Percentiles rank a stretch among this genome's conserved stretches.
These are phyloP conservation scores for Dovyalis caffra DNA, from an alignment of 345 rosid genomes.

Conservation along the genomic window DNA sequence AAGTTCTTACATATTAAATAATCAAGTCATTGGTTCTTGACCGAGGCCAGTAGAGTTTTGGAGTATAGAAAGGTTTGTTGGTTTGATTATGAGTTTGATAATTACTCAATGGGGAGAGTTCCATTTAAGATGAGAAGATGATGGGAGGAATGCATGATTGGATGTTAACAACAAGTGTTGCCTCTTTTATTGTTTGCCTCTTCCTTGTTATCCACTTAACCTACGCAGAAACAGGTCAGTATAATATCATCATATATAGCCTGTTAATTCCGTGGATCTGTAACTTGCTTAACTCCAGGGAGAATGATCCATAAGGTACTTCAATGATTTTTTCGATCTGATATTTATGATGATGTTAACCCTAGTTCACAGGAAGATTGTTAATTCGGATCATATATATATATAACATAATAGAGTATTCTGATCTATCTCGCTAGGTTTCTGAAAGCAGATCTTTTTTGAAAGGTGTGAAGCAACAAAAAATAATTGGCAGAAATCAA, in stretches of 20 bases:
- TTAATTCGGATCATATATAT: not conserved
- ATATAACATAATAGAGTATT: not conserved
- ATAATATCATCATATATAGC: too few species aligned
- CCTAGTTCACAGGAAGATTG: not conserved
- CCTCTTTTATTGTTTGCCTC: constrained; percentile 27
- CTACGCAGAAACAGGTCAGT: constrained; percentile 49
- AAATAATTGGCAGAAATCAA: not conserved
- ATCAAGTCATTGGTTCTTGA: too few species aligned
- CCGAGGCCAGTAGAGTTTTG: not conserved
- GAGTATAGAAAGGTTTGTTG: not conserved
- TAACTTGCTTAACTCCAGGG: too few species aligned
- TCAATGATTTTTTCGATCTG: not conserved
- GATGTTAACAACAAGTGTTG: constrained; percentile 21
- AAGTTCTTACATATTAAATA: too few species aligned
- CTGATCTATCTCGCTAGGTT: not conserved
- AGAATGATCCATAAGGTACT: too few species aligned
- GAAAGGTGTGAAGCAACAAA: not conserved
- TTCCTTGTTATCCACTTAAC: constrained; percentile 29
- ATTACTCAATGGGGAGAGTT: constrained; percentile 30
- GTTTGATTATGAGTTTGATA: constrained; percentile 25
- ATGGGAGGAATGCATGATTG: constrained; percentile 37
- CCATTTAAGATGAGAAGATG: constrained; percentile 41
- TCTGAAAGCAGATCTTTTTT: not conserved
- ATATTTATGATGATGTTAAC: not conserved
- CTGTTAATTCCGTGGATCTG: not conserved